Conservation (phyloP, 352 stramenopile genomes). For the Albugo laibachii region DNA sequence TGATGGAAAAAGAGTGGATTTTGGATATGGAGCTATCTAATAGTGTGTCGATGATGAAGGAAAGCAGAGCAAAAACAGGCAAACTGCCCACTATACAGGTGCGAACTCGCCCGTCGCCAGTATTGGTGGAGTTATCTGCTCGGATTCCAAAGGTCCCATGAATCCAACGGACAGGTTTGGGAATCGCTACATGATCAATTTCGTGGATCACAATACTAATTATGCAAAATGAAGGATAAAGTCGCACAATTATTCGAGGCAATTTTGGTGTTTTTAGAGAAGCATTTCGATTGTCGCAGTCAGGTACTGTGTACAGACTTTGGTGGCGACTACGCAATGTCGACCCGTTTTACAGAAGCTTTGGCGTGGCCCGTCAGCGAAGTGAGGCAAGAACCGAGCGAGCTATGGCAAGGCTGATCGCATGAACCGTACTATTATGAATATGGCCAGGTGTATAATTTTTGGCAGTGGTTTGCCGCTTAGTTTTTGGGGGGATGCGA, state of each 20-base stretch:
- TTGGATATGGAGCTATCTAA: background rate
- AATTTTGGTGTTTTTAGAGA: background rate
- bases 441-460: too few relatives aligned
- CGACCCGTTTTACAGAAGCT: conserved; percentile 6
- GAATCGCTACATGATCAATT: background rate
- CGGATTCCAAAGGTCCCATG: background rate
- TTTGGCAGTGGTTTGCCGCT: too few relatives aligned
- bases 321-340: conserved; percentile 11
- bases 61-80: conserved; percentile 1
- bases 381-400: conserved; percentile 6
- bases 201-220: background rate
- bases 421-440: too few relatives aligned
- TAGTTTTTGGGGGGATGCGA: too few relatives aligned
- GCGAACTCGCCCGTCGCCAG: background rate
- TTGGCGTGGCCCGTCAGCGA: conserved; percentile 7
- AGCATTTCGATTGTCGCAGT: background rate
- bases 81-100: background rate
- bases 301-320: conserved; percentile 1
- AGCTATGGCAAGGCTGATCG: conserved; percentile 10
- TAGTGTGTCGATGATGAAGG: background rate
- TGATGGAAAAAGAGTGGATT: background rate
- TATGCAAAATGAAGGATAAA: background rate
- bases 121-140: background rate
- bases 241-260: background rate
- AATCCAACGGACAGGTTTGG: background rate